A percentile compares a stretch with the other conserved stretches of the same genome.
These are phyloP conservation scores for Penicillium coprophilum DNA, from an alignment of 495 filamentous ascomycete species.

Conservation along the genomic window DNA sequence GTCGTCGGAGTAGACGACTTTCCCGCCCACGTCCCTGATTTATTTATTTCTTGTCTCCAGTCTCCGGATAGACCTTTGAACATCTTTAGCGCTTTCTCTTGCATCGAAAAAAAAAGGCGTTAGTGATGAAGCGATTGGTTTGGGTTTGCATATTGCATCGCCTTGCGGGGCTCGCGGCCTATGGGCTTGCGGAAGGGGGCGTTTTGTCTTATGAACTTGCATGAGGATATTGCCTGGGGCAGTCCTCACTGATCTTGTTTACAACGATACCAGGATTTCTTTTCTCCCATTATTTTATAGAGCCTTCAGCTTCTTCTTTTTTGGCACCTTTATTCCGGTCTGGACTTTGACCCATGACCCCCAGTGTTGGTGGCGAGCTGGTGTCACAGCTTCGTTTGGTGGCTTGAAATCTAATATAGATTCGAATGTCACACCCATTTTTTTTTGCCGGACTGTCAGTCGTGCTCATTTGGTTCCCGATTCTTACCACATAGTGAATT, in stretches of 20 bases:
- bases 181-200: constrained; percentile 15
- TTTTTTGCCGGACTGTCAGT: not conserved
- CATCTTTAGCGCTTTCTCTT: constrained; percentile 25
- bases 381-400: not conserved
- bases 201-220: constrained; percentile 20
- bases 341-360: not conserved
- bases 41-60: constrained; percentile 7
- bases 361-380: not conserved
- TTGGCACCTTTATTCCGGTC: not conserved
- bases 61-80: constrained; percentile 3
- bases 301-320: constrained; percentile 2
- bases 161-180: constrained; percentile 8
- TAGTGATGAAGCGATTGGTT: constrained; percentile 20
- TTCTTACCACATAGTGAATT: not conserved
- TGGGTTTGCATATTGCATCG: constrained; percentile 20
- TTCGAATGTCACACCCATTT: not conserved
- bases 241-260: constrained; percentile 15
- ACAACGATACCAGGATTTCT: constrained; percentile 13
- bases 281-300: constrained; percentile 1
- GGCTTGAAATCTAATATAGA: not conserved
- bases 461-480: not conserved
- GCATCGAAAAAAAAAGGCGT: constrained; percentile 27
- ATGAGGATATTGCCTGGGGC: constrained; percentile 31
- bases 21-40: constrained; percentile 21
- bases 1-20: constrained; percentile 27